Percentiles rank a stretch among this genome's conserved stretches.
phyloP scores from a whole-genome alignment of 345 rosid genomes.

The Hypericum perforatum region DNA sequence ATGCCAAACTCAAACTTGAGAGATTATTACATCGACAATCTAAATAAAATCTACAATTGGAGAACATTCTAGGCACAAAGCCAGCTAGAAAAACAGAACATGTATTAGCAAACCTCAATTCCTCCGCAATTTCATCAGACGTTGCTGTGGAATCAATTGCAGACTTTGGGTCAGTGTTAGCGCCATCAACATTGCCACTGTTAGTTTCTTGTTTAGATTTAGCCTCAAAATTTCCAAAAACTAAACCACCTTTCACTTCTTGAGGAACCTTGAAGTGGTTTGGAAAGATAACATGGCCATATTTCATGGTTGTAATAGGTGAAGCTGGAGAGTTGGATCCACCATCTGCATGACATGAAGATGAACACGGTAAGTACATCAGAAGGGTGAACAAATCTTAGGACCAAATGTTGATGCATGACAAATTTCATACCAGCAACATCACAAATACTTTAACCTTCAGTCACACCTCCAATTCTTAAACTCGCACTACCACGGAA shows the following conservation, averaged over 20 bases:
- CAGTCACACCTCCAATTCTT: too few species aligned
- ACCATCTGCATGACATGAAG: background rate
- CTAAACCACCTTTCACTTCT: slow-evolving; percentile 57
- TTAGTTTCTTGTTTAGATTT: slow-evolving; percentile 28
- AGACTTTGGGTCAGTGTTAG: slow-evolving; percentile 27
- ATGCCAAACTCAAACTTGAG: too few species aligned
- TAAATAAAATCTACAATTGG: too few species aligned
- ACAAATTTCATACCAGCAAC: too few species aligned
- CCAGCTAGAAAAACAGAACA: too few species aligned
- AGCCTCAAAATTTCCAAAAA: slow-evolving; percentile 80
- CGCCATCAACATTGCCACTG: slow-evolving; percentile 14
- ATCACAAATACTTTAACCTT: too few species aligned
- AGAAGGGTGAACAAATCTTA: too few species aligned
- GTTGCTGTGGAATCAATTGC: slow-evolving; percentile 29
- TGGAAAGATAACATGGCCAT: slow-evolving; percentile 68
- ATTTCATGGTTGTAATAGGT: slow-evolving; percentile 24
- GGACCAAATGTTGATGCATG: too few species aligned
- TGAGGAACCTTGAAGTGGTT: slow-evolving; percentile 61
- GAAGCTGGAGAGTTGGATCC: slow-evolving; percentile 25
- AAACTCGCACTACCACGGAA: too few species aligned
- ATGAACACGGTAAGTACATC: too few species aligned
- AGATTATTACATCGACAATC: too few species aligned
- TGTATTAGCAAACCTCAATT: background rate
- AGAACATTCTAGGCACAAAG: too few species aligned
- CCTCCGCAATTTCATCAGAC: slow-evolving; percentile 29